phyloP scores from a whole-genome alignment of 148 eudicot genomes.

The Camellia granthamiana region DNA sequence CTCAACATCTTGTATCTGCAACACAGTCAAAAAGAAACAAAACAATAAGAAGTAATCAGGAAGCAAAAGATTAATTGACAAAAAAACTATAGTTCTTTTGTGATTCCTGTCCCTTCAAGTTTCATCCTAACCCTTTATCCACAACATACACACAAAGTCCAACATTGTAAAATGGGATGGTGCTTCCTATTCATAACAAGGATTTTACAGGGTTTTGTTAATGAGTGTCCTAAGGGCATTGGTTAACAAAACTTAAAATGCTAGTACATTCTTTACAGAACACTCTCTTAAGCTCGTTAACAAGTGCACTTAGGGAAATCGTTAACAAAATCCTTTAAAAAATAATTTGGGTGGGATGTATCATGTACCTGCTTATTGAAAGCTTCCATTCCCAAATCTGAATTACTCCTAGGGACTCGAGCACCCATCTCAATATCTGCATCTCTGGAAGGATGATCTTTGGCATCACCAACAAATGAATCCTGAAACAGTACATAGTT shows the following conservation, averaged over 20 bases:
- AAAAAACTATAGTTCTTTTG: not conserved
- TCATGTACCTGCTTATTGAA: slow-evolving; percentile 52
- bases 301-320: too few species aligned
- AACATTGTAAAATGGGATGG: not conserved
- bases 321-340: too few species aligned
- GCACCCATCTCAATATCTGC: slow-evolving; percentile 49
- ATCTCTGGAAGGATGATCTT: slow-evolving; percentile 28
- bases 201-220: too few species aligned
- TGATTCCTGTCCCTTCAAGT: not conserved
- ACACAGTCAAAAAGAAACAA: slow-evolving; percentile 7
- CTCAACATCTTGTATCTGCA: slow-evolving; percentile 51
- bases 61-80: not conserved
- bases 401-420: slow-evolving; percentile 39
- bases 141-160: not conserved
- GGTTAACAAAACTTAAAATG: too few species aligned
- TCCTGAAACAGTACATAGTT: slow-evolving; percentile 32
- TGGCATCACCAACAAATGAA: slow-evolving; percentile 40
- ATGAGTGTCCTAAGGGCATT: too few species aligned
- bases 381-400: slow-evolving; percentile 49
- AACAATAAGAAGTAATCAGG: not conserved
- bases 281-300: too few species aligned
- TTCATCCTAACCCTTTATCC: not conserved
- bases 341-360: not conserved
- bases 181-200: not conserved
- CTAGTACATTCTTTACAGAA: too few species aligned